phyloP scores from a whole-genome alignment of 352 stramenopile genomes.

The Pythium aristosporum region DNA sequence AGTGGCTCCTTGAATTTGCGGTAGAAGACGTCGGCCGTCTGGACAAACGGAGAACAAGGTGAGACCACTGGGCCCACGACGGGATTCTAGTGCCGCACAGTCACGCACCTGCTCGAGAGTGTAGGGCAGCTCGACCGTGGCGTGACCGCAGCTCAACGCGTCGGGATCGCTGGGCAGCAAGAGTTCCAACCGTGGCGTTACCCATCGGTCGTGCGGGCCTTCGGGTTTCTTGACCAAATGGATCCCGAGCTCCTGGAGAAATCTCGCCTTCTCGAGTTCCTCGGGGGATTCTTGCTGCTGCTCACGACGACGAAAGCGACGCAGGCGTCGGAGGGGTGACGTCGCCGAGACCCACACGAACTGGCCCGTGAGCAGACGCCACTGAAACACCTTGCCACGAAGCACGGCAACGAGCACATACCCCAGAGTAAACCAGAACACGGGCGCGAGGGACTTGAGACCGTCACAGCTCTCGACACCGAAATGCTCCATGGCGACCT shows the following conservation, averaged over 20 bases:
- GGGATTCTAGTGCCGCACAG: neutral
- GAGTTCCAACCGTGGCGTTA: constrained; percentile 38
- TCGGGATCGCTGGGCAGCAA: constrained; percentile 37
- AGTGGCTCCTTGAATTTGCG: constrained; percentile 81
- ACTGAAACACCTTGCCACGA: constrained; percentile 51
- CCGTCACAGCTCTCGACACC: constrained; percentile 28
- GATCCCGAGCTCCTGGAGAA: constrained; percentile 44
- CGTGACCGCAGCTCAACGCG: constrained; percentile 51
- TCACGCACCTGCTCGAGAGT: constrained; percentile 55
- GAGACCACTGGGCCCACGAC: neutral
- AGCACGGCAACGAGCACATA: constrained; percentile 48
- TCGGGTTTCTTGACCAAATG: constrained; percentile 34
- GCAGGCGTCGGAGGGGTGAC: constrained; percentile 24
- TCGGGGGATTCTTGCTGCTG: constrained; percentile 5
- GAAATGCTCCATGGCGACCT: constrained; percentile 29
- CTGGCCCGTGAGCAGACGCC: constrained; percentile 44
- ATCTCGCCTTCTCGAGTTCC: constrained; percentile 28
- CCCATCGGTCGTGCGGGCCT: constrained; percentile 15
- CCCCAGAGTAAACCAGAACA: constrained; percentile 59
- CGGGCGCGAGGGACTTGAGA: constrained; percentile 37
- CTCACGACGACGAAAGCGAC: constrained; percentile 19
- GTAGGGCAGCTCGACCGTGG: constrained; percentile 45
- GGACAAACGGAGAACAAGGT: neutral
- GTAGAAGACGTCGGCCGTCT: constrained; percentile 73
- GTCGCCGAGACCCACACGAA: constrained; percentile 37